phyloP scores from a whole-genome alignment of 305 asterid genomes.

The Stenogyne calaminthoides region DNA sequence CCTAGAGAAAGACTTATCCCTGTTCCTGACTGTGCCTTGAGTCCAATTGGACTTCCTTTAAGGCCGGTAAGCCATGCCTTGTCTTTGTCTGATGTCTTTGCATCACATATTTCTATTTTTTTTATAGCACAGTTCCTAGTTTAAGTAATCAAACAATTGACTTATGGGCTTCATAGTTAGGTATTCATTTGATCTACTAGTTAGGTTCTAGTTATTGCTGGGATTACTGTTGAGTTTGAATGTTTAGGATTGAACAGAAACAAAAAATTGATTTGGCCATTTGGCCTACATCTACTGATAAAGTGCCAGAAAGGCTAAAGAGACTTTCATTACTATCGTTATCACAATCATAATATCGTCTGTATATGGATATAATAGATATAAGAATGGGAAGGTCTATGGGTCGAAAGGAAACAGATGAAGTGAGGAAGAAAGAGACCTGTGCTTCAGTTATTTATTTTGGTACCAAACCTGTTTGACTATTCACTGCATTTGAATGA shows the following conservation, averaged over 20 bases:
- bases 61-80: conserved; percentile 68
- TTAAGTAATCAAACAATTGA: conserved; percentile 1
- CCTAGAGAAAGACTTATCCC: conserved; percentile 91
- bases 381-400: background rate
- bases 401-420: background rate
- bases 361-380: background rate
- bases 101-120: conserved; percentile 19
- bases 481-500: conserved; percentile 18
- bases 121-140: conserved; percentile 8
- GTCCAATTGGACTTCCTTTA: conserved; percentile 92
- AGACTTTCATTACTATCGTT: background rate
- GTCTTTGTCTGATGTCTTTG: conserved; percentile 24
- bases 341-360: background rate
- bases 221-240: background rate
- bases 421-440: conserved; percentile 9
- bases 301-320: conserved; percentile 18
- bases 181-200: conserved; percentile 7
- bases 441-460: conserved; percentile 10
- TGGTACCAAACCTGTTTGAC: conserved; percentile 16
- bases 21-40: conserved; percentile 88
- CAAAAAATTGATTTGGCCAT: background rate
- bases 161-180: conserved; percentile 11
- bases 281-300: conserved; percentile 6
- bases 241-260: background rate
- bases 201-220: conserved; percentile 7